Evolutionary conservation across 2,329 filamentous ascomycete genomes (phyloP).

Genomic region (Ceratocystis colombiana): DNA sequence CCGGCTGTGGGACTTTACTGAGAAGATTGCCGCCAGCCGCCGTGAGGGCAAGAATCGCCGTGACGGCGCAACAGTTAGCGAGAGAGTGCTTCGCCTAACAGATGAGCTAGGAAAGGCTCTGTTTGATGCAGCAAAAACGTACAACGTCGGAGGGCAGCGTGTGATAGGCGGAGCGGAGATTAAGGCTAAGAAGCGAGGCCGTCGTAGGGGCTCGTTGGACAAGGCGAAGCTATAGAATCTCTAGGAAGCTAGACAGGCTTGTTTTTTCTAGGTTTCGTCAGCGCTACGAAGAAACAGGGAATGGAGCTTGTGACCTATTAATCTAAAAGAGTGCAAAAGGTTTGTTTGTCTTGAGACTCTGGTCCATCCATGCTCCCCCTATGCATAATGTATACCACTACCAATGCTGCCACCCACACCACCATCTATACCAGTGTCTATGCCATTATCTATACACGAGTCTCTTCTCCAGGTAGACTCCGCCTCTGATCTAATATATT

Average conservation of each 20-base stretch:
- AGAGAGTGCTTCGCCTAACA: constrained; percentile 65
- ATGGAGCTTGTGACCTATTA: too few species aligned
- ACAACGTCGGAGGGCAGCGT: constrained; percentile 43
- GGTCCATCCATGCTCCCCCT: too few species aligned
- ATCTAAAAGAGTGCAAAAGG: too few species aligned
- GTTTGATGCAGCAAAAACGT: constrained; percentile 49
- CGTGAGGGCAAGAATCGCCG: constrained; percentile 91
- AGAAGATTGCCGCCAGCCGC: constrained; percentile 70
- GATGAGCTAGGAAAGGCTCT: constrained; percentile 62
- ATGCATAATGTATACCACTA: too few species aligned
- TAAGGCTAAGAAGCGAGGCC: constrained; percentile 39
- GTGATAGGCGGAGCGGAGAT: constrained; percentile 33
- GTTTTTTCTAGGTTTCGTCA: background rate
- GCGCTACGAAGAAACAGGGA: too few species aligned
- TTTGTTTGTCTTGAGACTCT: too few species aligned
- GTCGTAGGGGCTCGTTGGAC: constrained; percentile 41
- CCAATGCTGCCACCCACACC: too few species aligned
- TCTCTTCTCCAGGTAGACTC: too few species aligned
- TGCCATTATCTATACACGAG: too few species aligned
- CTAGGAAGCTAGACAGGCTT: background rate
- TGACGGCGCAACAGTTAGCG: constrained; percentile 83
- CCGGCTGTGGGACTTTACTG: constrained; percentile 81
- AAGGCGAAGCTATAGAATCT: constrained; percentile 29
- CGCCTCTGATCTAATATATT: background rate
- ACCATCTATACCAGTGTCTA: too few species aligned